These are phyloP conservation scores for Luzula sylvatica DNA, from an alignment of 176 grass and related monocot genomes.

Conservation along the genomic window DNA sequence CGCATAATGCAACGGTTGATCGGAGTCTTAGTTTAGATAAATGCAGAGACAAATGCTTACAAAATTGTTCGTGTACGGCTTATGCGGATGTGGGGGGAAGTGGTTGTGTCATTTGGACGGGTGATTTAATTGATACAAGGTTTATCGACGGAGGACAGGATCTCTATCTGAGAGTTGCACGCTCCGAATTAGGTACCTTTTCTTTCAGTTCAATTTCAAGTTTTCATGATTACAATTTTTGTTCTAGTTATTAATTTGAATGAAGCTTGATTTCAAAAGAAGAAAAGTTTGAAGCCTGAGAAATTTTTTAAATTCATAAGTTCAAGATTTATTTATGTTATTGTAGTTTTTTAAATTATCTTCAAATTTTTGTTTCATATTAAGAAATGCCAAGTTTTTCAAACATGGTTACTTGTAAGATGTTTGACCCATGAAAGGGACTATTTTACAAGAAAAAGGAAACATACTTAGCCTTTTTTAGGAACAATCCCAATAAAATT, in stretches of 20 bases:
- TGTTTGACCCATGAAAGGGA: slow-evolving; percentile 17
- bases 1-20: slow-evolving; percentile 18
- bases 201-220: background rate
- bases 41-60: slow-evolving; percentile 11
- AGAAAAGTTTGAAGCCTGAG: too few relatives aligned
- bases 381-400: background rate
- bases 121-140: slow-evolving; percentile 34
- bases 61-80: slow-evolving; percentile 19
- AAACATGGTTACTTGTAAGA: background rate
- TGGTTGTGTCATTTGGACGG: slow-evolving; percentile 55
- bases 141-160: background rate
- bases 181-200: slow-evolving; percentile 8
- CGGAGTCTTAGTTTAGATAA: background rate
- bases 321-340: background rate
- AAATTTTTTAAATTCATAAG: background rate
- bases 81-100: slow-evolving; percentile 26
- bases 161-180: slow-evolving; percentile 3
- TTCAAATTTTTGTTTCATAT: too few relatives aligned
- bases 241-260: background rate
- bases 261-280: background rate
- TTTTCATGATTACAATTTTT: background rate
- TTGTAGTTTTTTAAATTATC: too few relatives aligned
- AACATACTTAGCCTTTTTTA: too few relatives aligned
- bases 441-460: too few relatives aligned
- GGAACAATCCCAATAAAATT: too few relatives aligned